These are phyloP conservation scores for Graphilbum fragrans DNA, from an alignment of 2,329 filamentous ascomycete species.

Conservation along the genomic window DNA sequence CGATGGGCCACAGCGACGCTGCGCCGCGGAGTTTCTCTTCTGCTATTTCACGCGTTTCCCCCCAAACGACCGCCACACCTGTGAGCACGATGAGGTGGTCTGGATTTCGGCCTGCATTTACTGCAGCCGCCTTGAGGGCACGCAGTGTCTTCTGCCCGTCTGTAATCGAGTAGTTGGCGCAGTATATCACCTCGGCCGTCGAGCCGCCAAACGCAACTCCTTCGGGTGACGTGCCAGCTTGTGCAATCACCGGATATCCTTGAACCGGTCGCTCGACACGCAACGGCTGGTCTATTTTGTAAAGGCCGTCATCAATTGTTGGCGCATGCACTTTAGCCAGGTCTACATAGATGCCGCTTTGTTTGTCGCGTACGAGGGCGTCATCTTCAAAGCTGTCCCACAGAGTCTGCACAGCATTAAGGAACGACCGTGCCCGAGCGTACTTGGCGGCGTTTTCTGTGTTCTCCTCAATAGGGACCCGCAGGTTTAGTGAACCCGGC, in stretches of 20 bases:
- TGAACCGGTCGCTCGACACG: conserved; percentile 5
- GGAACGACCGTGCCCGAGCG: background rate
- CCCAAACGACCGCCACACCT: conserved; percentile 4
- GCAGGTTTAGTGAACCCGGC: conserved; percentile 1
- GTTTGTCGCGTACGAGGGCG: conserved; percentile 4
- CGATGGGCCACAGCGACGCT: conserved; percentile 2
- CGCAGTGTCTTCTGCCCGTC: conserved; percentile 5
- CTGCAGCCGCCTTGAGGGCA: conserved; percentile 3
- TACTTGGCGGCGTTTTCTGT: conserved; percentile 2
- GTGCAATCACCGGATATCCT: conserved; percentile 5
- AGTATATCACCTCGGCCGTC: conserved; percentile 5
- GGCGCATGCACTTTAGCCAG: conserved; percentile 4
- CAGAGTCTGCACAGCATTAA: background rate
- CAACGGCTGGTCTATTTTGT: conserved; percentile 3
- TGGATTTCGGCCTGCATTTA: conserved; percentile 1
- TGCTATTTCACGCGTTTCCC: conserved; percentile 2
- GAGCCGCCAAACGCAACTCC: background rate
- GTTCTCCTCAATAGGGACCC: conserved; percentile 1
- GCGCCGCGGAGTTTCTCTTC: background rate
- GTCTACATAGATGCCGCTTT: conserved; percentile 2
- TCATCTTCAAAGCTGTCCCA: conserved; percentile 5
- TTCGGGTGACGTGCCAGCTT: conserved; percentile 5
- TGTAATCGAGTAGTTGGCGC: conserved; percentile 6
- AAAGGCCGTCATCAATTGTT: conserved; percentile 3
- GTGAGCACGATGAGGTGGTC: conserved; percentile 3